Percentiles rank a stretch among this genome's conserved stretches.
Conservation (phyloP, 139 green algal species). For the Medakamo hakoo region DNA sequence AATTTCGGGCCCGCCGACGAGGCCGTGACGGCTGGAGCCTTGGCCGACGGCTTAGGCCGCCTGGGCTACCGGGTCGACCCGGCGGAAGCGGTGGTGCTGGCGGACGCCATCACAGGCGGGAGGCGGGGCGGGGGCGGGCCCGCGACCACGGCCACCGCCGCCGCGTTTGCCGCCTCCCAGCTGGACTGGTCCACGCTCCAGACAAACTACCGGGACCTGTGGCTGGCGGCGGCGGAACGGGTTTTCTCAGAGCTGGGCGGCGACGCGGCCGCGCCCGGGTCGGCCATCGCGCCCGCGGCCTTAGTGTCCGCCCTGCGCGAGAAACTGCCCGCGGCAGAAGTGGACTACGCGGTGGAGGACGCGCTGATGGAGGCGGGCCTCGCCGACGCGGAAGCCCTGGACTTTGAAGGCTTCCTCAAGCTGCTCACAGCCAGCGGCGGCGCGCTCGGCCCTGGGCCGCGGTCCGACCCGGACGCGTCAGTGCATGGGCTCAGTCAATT, state of each 20-base stretch:
- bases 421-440: slow-evolving; percentile 16
- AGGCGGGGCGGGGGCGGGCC: slow-evolving; percentile 12
- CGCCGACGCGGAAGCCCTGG: slow-evolving; percentile 41
- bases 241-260: slow-evolving; percentile 52
- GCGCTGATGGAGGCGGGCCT: slow-evolving; percentile 46
- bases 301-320: slow-evolving; percentile 35
- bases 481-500: neutral
- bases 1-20: slow-evolving; percentile 6
- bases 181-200: slow-evolving; percentile 33
- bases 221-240: slow-evolving; percentile 39
- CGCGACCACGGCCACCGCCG: slow-evolving; percentile 4
- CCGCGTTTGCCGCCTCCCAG: slow-evolving; percentile 29
- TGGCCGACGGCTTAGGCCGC: slow-evolving; percentile 26
- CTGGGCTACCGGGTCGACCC: slow-evolving; percentile 40
- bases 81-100: slow-evolving; percentile 19
- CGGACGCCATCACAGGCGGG: slow-evolving; percentile 31
- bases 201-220: slow-evolving; percentile 38
- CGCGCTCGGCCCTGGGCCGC: too few species aligned
- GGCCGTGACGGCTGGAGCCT: slow-evolving; percentile 18
- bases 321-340: slow-evolving; percentile 62
- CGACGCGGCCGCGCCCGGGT: slow-evolving; percentile 5
- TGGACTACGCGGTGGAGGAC: slow-evolving; percentile 60
- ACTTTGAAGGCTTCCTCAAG: slow-evolving; percentile 58
- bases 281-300: slow-evolving; percentile 14
- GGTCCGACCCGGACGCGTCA: neutral